A percentile compares a stretch with the other conserved stretches of the same genome.
phyloP scores from a whole-genome alignment of 225 moss, liverwort and hornwort genomes.

The Pseudoscleropodium purum region DNA sequence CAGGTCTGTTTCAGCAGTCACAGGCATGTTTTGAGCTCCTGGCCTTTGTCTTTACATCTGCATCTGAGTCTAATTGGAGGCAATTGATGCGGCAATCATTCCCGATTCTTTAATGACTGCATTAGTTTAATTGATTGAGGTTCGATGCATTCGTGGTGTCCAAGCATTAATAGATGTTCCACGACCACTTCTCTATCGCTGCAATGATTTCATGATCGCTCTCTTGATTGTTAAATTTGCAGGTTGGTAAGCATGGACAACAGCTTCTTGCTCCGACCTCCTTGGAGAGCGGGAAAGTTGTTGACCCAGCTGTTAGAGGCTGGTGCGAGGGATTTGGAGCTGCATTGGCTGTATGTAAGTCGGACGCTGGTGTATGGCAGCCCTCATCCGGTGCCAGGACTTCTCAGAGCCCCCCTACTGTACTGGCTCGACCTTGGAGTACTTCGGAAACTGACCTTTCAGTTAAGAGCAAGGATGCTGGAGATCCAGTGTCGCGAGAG shows the following conservation, averaged over 20 bases:
- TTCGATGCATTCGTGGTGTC: not conserved
- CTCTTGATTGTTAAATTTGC: not conserved
- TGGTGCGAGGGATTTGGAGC: conserved; percentile 79
- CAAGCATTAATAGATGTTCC: not conserved
- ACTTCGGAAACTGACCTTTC: conserved; percentile 40
- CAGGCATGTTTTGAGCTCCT: not conserved
- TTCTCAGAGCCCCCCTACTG: conserved; percentile 34
- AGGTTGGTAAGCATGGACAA: conserved; percentile 66
- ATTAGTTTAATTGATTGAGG: not conserved
- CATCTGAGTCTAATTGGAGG: not conserved
- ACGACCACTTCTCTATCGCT: not conserved
- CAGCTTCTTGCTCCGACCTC: conserved; percentile 44
- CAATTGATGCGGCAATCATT: not conserved
- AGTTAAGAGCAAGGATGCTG: conserved; percentile 40
- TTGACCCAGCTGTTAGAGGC: conserved; percentile 57
- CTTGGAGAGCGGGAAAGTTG: conserved; percentile 46
- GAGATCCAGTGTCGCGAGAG: conserved; percentile 39
- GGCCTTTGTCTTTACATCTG: not conserved
- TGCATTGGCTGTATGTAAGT: conserved; percentile 44
- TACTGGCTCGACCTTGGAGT: conserved; percentile 32
- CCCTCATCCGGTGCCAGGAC: conserved; percentile 42
- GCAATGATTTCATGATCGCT: not conserved
- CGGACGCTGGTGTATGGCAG: conserved; percentile 60
- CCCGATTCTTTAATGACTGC: not conserved
- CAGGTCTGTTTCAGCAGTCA: not conserved